Percentiles rank a stretch among this genome's conserved stretches.
These are phyloP conservation scores for Pelargonium australe DNA, from an alignment of 441 rosid genomes.

Conservation along the genomic window DNA sequence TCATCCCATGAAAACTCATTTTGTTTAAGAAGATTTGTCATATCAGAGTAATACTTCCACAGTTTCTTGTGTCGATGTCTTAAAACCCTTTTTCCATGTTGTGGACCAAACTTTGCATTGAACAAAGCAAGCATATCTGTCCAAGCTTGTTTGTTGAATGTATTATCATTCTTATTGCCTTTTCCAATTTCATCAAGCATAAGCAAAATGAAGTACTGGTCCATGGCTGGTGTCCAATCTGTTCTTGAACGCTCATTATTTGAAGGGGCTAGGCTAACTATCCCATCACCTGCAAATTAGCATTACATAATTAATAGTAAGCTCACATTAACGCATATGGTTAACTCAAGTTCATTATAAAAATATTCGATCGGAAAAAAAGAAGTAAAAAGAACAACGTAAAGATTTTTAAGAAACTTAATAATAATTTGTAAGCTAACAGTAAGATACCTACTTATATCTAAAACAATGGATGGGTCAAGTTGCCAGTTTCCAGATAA, in stretches of 20 bases:
- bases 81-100: slow-evolving; percentile 69
- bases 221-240: slow-evolving; percentile 73
- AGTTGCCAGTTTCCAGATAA: not conserved
- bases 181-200: slow-evolving; percentile 70
- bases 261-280: slow-evolving; percentile 23
- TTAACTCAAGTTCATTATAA: too few relatives aligned
- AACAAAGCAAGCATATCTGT: slow-evolving; percentile 64
- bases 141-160: slow-evolving; percentile 80
- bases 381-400: too few relatives aligned
- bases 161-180: slow-evolving; percentile 52
- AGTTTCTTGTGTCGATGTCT: slow-evolving; percentile 75
- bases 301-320: slow-evolving; percentile 5
- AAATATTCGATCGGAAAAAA: too few relatives aligned
- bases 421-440: too few relatives aligned
- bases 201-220: slow-evolving; percentile 63
- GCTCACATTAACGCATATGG: not conserved
- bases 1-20: slow-evolving; percentile 77
- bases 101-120: slow-evolving; percentile 59
- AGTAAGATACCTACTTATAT: not conserved
- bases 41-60: slow-evolving; percentile 57
- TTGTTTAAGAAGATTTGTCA: slow-evolving; percentile 44
- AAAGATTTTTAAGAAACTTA: too few relatives aligned
- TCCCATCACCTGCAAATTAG: slow-evolving; percentile 47
- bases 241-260: slow-evolving; percentile 53
- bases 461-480: not conserved